These are phyloP conservation scores for Chaetomium olivaceum DNA, from an alignment of 2,329 filamentous ascomycete genomes.

Conservation along the genomic window DNA sequence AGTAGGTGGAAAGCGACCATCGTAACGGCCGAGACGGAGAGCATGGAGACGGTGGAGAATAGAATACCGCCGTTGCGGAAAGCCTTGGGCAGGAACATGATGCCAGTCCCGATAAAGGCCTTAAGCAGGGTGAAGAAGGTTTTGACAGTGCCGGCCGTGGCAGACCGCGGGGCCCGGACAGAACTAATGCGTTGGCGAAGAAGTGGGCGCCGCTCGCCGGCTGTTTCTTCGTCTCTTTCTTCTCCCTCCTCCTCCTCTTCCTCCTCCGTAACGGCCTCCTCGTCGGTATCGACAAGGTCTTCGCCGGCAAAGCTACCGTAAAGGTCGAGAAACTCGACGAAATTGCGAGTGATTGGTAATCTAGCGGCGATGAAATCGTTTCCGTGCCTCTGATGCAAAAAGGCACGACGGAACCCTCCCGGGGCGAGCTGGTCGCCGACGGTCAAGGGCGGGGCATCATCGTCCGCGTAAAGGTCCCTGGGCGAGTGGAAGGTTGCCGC, in stretches of 20 bases:
- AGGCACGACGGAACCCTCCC: slow-evolving; percentile 53
- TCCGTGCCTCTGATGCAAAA: slow-evolving; percentile 42
- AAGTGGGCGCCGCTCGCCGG: slow-evolving; percentile 60
- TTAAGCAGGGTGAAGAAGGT: slow-evolving; percentile 79
- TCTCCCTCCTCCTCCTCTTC: slow-evolving; percentile 46
- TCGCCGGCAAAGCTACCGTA: slow-evolving; percentile 79
- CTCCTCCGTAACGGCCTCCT: slow-evolving; percentile 59
- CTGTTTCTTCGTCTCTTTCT: slow-evolving; percentile 40
- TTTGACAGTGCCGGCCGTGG: slow-evolving; percentile 67
- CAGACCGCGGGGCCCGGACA: slow-evolving; percentile 43
- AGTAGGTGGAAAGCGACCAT: slow-evolving; percentile 72
- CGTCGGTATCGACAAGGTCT: slow-evolving; percentile 60
- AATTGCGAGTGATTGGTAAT: slow-evolving; percentile 64
- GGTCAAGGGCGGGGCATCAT: slow-evolving; percentile 27
- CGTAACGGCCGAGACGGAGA: slow-evolving; percentile 65
- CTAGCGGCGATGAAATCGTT: slow-evolving; percentile 43
- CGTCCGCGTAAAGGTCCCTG: slow-evolving; percentile 33
- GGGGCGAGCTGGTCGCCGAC: slow-evolving; percentile 46
- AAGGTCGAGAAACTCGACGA: slow-evolving; percentile 73
- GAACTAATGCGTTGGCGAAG: slow-evolving; percentile 56
- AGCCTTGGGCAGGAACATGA: slow-evolving; percentile 79
- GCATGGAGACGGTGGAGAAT: slow-evolving; percentile 69
- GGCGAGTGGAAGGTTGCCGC: slow-evolving; percentile 68
- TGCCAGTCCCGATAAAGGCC: slow-evolving; percentile 76
- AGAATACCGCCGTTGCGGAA: slow-evolving; percentile 77